A percentile compares a stretch with the other conserved stretches of the same genome.
Conservation (phyloP, 345 rosid species). For the Populus pruinosa region DNA sequence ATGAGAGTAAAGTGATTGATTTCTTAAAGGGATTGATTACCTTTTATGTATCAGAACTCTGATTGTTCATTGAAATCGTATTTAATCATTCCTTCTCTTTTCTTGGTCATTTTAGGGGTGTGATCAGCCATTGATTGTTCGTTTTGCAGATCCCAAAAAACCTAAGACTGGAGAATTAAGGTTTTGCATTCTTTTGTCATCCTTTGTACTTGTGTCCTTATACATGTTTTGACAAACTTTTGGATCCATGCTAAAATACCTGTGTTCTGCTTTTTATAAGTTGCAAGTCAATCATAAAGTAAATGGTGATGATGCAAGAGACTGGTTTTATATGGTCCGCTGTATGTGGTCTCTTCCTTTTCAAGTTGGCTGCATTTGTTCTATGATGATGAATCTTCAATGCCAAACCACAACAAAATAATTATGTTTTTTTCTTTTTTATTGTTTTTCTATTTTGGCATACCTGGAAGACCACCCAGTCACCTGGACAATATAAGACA, state of each 20-base stretch:
- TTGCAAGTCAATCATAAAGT: slow-evolving; percentile 1
- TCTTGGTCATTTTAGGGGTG: slow-evolving; percentile 54
- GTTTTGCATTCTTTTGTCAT: slow-evolving; percentile 32
- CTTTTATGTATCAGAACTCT: neutral
- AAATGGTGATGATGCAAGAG: neutral
- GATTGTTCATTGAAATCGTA: slow-evolving; percentile 16
- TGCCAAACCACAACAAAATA: neutral
- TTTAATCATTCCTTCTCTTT: slow-evolving; percentile 2
- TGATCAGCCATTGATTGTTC: slow-evolving; percentile 72
- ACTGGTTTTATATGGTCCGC: neutral
- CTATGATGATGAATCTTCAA: slow-evolving; percentile 1
- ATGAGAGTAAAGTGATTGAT: slow-evolving; percentile 55
- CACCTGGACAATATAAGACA: neutral
- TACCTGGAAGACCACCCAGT: neutral
- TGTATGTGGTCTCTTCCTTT: neutral
- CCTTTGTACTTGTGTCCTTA: slow-evolving; percentile 5
- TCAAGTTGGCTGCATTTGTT: neutral
- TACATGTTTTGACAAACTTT: neutral
- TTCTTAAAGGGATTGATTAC: slow-evolving; percentile 6
- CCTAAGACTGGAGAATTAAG: slow-evolving; percentile 65
- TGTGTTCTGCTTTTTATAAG: neutral
- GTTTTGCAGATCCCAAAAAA: slow-evolving; percentile 77
- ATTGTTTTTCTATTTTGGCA: neutral
- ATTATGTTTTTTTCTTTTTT: neutral
- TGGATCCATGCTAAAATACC: neutral